Evolutionary conservation across 208 protist genomes (phyloP), one percentile per base, ranked within the genome.

Genomic region (Trypanosoma vivax): DNA sequence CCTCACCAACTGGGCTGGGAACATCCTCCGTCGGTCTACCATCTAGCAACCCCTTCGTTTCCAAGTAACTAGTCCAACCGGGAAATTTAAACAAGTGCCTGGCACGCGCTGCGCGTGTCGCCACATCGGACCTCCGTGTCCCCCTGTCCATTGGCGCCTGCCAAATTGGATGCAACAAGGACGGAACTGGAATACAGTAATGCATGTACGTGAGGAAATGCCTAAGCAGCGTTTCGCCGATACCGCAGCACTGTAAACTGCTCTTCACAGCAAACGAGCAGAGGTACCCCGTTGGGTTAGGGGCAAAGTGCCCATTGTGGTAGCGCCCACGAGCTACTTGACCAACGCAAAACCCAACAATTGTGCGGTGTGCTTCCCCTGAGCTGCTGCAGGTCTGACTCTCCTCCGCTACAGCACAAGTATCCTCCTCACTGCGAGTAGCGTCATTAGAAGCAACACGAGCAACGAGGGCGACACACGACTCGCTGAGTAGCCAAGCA

Each of bases 271-370:
- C 79, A 34, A 94, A 70, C 34, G 68, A 78, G 27, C 74, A 67
- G 21, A 94, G 59, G 65, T 94, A 94, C 24, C 64, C 55, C 1
- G 71, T 84, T 23, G 87, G 87, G 28, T 83, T 82, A 2, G 68
- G 63, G 37, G 73, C 49, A n/a, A 94, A 52, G n/a, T 38, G 23
- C 7, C 65, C 75, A 16, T 50, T 40, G n/a, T 50, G 50, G 25
- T 69, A 51, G 21, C 40, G 46, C 13, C 63, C 76, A 60, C 88
- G 80, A 33, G 45, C 81, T 18, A 88, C 24, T 40, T 74, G 56
- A 1, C 76, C 79, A 29, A 83, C 55, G 25, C 78, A 66, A 46
- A 90, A 79, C 9, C 85, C 85, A 21, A 90, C 62, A 13, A 79
- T 34, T 5, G 76, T 64, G 19, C 63, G 69, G 40, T 74, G 71